Percentiles rank a stretch among this genome's conserved stretches.
phyloP scores from a whole-genome alignment of 257 asterid species.

The Avicennia marina region DNA sequence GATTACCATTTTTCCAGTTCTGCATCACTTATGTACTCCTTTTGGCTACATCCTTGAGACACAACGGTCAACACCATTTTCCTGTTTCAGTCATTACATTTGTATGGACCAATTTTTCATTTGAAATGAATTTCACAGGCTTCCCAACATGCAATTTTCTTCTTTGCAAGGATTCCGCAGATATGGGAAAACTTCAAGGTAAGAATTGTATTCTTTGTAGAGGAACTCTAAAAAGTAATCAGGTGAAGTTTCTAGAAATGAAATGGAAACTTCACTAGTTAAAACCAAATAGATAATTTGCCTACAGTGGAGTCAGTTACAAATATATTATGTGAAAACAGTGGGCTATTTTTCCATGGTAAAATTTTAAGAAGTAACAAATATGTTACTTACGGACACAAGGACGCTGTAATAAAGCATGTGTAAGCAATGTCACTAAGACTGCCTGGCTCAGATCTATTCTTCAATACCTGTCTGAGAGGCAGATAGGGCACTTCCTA shows the following conservation, averaged over 20 bases:
- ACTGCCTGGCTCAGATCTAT: not conserved
- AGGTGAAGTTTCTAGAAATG: not conserved
- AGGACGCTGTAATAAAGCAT: not conserved
- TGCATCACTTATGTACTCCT: not conserved
- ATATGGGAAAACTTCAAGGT: conserved; percentile 84
- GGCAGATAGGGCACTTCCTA: not conserved
- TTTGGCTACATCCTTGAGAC: not conserved
- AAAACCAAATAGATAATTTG: too few species aligned
- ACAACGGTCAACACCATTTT: not conserved
- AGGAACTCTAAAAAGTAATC: not conserved
- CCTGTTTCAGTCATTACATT: not conserved
- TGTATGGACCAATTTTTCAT: not conserved
- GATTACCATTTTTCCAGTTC: not conserved
- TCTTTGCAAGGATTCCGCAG: conserved; percentile 92
- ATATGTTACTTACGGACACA: not conserved
- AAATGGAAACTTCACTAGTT: not conserved
- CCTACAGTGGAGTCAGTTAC: not conserved
- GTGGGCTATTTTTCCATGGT: not conserved
- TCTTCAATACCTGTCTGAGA: not conserved
- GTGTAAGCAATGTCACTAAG: not conserved
- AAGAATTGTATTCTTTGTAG: not conserved
- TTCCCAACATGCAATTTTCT: conserved; percentile 89
- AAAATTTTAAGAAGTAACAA: not conserved
- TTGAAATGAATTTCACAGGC: conserved; percentile 49
- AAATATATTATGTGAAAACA: not conserved